A percentile compares a stretch with the other conserved stretches of the same genome.
Evolutionary conservation across 352 stramenopile species (phyloP).

Genomic region (Globisporangium viniferum): DNA sequence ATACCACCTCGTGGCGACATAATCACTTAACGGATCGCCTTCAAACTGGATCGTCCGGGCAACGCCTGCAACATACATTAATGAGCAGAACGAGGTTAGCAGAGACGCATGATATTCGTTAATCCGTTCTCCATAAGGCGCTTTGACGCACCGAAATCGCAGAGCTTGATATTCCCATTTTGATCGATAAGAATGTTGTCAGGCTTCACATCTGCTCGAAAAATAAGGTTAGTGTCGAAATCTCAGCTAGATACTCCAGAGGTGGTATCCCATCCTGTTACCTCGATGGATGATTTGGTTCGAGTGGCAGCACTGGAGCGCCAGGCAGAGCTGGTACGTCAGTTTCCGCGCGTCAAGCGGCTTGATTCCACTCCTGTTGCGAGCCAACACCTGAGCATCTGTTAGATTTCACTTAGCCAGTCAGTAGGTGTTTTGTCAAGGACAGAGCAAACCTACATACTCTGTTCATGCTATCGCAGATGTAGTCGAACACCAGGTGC

Average conservation of each 20-base stretch:
- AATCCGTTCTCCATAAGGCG: too few relatives aligned
- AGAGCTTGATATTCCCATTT: conserved; percentile 65
- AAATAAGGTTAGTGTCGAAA: not conserved
- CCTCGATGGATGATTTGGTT: conserved; percentile 83
- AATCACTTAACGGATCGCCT: conserved; percentile 73
- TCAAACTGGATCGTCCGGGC: conserved; percentile 75
- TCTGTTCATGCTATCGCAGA: conserved; percentile 67
- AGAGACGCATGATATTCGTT: too few relatives aligned
- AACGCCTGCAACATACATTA: conserved; percentile 29
- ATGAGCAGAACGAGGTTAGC: not conserved
- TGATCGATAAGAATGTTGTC: conserved; percentile 84
- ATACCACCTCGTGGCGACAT: conserved; percentile 82
- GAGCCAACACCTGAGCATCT: conserved; percentile 38
- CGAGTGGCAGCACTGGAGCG: conserved; percentile 71
- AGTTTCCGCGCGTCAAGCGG: conserved; percentile 43
- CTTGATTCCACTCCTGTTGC: conserved; percentile 59
- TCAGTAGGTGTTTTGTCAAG: not conserved
- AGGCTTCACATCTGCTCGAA: conserved; percentile 63
- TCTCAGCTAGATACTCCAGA: not conserved
- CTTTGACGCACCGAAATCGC: conserved; percentile 56
- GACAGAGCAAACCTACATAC: conserved; percentile 21
- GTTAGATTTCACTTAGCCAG: not conserved
- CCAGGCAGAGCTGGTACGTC: conserved; percentile 73
- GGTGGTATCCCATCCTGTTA: conserved; percentile 10
- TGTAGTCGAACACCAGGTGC: conserved; percentile 79